These are phyloP conservation scores for Cyclotella cryptica DNA, from an alignment of 108 stramenopile species.

Conservation along the genomic window DNA sequence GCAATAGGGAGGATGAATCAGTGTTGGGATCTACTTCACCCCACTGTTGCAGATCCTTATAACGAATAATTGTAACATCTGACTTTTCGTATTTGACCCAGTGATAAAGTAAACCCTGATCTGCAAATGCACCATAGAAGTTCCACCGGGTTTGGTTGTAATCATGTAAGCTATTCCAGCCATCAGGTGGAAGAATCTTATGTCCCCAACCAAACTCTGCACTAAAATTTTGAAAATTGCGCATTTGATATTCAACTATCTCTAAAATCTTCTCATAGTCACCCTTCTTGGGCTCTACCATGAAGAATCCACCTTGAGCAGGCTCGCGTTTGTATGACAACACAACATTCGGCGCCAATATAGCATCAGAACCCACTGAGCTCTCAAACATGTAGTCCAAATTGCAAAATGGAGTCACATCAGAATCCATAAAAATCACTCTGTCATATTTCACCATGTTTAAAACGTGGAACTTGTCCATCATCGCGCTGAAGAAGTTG, in stretches of 20 bases:
- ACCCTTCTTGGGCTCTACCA: slow-evolving; percentile 52
- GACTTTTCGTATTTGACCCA: slow-evolving; percentile 53
- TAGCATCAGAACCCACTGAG: slow-evolving; percentile 31
- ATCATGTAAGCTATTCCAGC: slow-evolving; percentile 19
- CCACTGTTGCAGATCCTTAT: neutral
- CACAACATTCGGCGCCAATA: slow-evolving; percentile 56
- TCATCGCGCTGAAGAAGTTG: slow-evolving; percentile 48
- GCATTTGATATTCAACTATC: slow-evolving; percentile 5
- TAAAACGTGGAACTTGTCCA: slow-evolving; percentile 69
- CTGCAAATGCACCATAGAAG: slow-evolving; percentile 52
- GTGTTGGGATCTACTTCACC: neutral
- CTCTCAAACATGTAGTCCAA: slow-evolving; percentile 68
- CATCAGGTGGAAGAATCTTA: slow-evolving; percentile 12
- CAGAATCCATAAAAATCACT: slow-evolving; percentile 74
- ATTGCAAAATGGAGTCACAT: slow-evolving; percentile 69
- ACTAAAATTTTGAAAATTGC: neutral
- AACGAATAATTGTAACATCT: slow-evolving; percentile 46
- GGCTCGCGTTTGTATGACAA: slow-evolving; percentile 50
- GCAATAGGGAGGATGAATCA: neutral
- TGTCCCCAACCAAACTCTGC: slow-evolving; percentile 52
- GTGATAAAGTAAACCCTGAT: slow-evolving; percentile 67
- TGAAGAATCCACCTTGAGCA: slow-evolving; percentile 59
- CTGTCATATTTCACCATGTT: slow-evolving; percentile 67
- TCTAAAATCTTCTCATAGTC: slow-evolving; percentile 41
- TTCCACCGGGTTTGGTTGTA: slow-evolving; percentile 43